Base-by-base conservation (phyloP, 73 alveolate genomes). In the Symbiodinium pilosum region DNA sequence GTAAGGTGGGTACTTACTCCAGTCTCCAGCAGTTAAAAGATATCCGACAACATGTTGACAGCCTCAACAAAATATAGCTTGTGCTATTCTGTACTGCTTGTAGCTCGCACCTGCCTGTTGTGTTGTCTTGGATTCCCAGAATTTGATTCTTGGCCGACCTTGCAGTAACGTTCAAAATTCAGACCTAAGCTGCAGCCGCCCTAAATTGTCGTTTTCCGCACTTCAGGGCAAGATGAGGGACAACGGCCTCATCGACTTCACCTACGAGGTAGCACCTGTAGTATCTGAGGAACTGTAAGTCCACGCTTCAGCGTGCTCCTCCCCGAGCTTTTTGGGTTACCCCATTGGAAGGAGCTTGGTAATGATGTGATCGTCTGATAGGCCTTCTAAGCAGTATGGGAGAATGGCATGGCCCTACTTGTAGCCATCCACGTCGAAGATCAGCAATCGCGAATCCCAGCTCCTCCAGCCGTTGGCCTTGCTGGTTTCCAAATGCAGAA, bases 161-260 rank as follows among this genome's bases (percentile, higher is more conserved):
- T 24, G 12, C 21, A 16, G 68, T 0, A 51, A 16, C 68, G 68
- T 51, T 51, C 68, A 2, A 11, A 16, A 11, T 47, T 7, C 64
- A 47, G 64, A 47, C 64, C 64, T 26, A 30, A 54, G 73, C 12
- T 24, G 73, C 73, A 54, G 20, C 28, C 32, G 20, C 20, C 28
- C 30, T 16, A 30, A 30, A 1, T 54, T 54, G 32, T 54, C 32
- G 73, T 26, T n/a, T 54, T 54, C 30, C 26, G 20, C 34, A 8
- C 26, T 54, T 54, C 81, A 64, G 81, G 95, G 95, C 95, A 88
- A 88, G 95, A 88, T 88, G 95, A 88, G 30, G 34, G 95, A 88
- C 68, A 64, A 68, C 14, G 95, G 95, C 86, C 95, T 88, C 44
- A 41, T 88, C 34, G 95, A 88, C 86, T 88, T 88, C 95, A 56